Conservation (phyloP, 1,284 basidiomycete species). For the Kalmanozyma brasiliensis region DNA sequence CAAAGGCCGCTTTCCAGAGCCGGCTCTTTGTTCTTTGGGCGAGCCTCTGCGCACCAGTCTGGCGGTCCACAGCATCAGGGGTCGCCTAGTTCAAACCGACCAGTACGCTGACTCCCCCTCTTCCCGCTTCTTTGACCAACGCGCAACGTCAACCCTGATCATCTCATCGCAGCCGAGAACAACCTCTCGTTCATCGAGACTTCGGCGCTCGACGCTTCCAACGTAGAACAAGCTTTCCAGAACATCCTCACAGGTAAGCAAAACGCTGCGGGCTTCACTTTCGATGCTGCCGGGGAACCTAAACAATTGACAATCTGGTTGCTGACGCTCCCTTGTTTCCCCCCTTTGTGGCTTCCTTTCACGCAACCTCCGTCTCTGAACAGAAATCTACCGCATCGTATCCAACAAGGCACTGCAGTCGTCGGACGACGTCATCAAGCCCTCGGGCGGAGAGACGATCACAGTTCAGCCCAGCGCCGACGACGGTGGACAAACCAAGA, state of each 20-base stretch:
- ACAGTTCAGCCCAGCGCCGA: conserved; percentile 67
- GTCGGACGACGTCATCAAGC: conserved; percentile 68
- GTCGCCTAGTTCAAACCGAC: not conserved
- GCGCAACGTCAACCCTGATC: no score
- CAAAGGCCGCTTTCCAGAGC: no score
- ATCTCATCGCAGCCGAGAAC: conserved; percentile 74
- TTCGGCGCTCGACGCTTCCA: conserved; percentile 97
- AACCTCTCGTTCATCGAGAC: conserved; percentile 92
- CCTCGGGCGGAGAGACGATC: conserved; percentile 67
- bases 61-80: no score
- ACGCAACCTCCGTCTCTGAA: not conserved
- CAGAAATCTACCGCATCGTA: conserved; percentile 68
- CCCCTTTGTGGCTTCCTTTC: not conserved
- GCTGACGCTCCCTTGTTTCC: conserved; percentile 12
- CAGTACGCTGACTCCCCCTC: not conserved
- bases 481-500: conserved; percentile 66
- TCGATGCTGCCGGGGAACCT: no score
- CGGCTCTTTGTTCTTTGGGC: no score
- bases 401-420: conserved; percentile 68
- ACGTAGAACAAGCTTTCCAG: conserved; percentile 93
- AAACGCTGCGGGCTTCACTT: no score
- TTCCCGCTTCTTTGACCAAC: no score
- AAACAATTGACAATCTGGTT: no score
- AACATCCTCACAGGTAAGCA: conserved; percentile 88
- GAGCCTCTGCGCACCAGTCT: no score